phyloP scores from a whole-genome alignment of 140 eudicot genomes.

The Erigeron philadelphicus region DNA sequence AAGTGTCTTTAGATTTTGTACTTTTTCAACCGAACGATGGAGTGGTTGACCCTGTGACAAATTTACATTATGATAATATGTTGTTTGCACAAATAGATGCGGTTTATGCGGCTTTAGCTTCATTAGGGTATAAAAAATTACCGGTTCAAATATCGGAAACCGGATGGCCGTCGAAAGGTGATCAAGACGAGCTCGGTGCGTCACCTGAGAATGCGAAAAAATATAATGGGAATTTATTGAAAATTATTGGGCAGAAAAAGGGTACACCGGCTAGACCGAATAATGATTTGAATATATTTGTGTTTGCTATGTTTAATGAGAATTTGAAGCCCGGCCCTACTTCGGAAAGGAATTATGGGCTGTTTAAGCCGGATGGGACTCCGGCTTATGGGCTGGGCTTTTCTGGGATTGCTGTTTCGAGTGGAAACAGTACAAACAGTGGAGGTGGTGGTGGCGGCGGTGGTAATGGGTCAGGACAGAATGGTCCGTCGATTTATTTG shows the following conservation, averaged over 20 bases:
- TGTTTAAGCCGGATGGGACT: slow-evolving; percentile 84
- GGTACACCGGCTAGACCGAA: slow-evolving; percentile 88
- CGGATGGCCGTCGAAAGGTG: slow-evolving; percentile 43
- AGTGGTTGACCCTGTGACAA: slow-evolving; percentile 42
- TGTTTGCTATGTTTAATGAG: slow-evolving; percentile 85
- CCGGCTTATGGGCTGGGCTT: slow-evolving; percentile 64
- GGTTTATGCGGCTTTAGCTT: slow-evolving; percentile 52
- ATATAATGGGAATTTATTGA: slow-evolving; percentile 37
- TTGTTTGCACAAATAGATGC: slow-evolving; percentile 85
- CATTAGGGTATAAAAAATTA: slow-evolving; percentile 28
- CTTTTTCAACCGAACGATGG: slow-evolving; percentile 59
- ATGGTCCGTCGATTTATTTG: slow-evolving; percentile 29
- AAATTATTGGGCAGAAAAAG: slow-evolving; percentile 46
- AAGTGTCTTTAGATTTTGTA: slow-evolving; percentile 62
- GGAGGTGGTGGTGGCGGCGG: neutral
- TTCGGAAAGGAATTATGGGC: slow-evolving; percentile 84
- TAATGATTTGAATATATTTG: slow-evolving; percentile 50
- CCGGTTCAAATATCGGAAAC: slow-evolving; percentile 45
- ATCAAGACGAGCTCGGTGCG: slow-evolving; percentile 34
- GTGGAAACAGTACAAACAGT: slow-evolving; percentile 26
- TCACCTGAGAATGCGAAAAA: slow-evolving; percentile 40
- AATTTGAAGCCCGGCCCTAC: slow-evolving; percentile 90
- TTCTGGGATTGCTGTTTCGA: slow-evolving; percentile 32
- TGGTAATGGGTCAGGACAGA: neutral
- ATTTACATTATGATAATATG: slow-evolving; percentile 77